These are phyloP conservation scores for Sporothrix humicola DNA, from an alignment of 2,329 filamentous ascomycete genomes.

Conservation along the genomic window DNA sequence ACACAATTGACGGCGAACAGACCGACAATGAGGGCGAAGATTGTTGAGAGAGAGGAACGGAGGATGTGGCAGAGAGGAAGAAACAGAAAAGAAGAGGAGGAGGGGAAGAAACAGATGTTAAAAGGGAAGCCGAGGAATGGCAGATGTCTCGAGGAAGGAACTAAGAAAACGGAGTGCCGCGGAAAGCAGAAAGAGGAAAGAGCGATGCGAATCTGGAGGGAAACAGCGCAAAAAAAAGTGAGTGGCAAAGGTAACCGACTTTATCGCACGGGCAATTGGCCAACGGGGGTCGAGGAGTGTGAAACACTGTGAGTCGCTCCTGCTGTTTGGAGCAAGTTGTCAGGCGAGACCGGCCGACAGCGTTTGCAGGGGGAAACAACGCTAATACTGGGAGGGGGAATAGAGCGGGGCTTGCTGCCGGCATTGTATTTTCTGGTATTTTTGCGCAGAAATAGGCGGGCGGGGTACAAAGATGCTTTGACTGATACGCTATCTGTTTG, in stretches of 20 bases:
- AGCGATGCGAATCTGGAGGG: slow-evolving; percentile 13
- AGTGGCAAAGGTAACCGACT: slow-evolving; percentile 1
- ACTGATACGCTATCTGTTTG: slow-evolving; percentile 18
- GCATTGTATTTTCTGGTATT: neutral
- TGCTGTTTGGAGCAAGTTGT: slow-evolving; percentile 19
- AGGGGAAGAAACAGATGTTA: neutral
- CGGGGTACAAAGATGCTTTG: neutral
- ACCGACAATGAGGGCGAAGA: neutral
- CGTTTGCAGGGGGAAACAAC: neutral
- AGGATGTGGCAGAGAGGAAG: neutral
- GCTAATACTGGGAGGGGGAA: neutral
- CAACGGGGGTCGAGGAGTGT: slow-evolving; percentile 17
- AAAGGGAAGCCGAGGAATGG: neutral
- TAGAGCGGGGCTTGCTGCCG: slow-evolving; percentile 8
- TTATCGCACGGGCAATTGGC: slow-evolving; percentile 32
- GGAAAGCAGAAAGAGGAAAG: neutral
- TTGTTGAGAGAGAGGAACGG: neutral
- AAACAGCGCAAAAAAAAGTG: slow-evolving; percentile 18
- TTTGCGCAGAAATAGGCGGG: neutral
- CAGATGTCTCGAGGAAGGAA: no score
- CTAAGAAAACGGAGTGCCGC: slow-evolving; percentile 1
- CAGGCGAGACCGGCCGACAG: slow-evolving; percentile 15
- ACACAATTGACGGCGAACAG: neutral
- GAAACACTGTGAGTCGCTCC: slow-evolving; percentile 23
- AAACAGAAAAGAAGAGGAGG: neutral